Evolutionary conservation across 495 filamentous ascomycete genomes (phyloP), one percentile per base, ranked within the genome.

Genomic region (Penicillium bovifimosum): DNA sequence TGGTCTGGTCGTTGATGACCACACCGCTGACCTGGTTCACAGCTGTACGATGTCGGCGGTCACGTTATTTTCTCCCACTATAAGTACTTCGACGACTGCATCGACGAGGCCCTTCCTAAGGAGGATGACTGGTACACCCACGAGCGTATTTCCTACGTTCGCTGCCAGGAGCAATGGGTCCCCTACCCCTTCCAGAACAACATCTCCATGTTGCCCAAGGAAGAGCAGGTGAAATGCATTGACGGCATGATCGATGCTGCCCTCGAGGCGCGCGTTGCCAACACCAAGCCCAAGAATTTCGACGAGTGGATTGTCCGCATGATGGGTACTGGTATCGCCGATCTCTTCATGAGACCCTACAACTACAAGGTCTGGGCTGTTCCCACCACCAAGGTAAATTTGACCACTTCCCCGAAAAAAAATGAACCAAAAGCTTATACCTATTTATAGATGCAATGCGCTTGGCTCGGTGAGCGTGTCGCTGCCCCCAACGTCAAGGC

Each of bases 51-150:
- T 79, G 93, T 98, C 62, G 93, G 93, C 68, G 93, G 93, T 61
- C 93, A 98, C 75, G 93, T 98, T 75, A 97, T 98, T 73, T 98
- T 98, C 82, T 98, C 93, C 54, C 93, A 98, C 81, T 98, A 97
- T 84, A 96, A 96, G 75, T 98, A 98, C 84, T 98, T 98, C 70
- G 93, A 98, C 75, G 95, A 98, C 76, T 95, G 90, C 77, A 87
- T 98, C 68, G 78, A 96, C 65, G 91, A 98, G 77, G 93, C 93
- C 50, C 83, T 98, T 39, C 95, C 93, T 57, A 88, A 90, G 70
- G 80, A 87, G 44, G 83, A 88, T 44, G 95, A 98, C 77, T 98
- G 93, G 93, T 96, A 89, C 72, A 90, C 83, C 48, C 93, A 98
- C 78, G 87, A 98, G 76, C 91, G 93, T 73, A 91, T 98, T 73